Percentiles rank a stretch among this genome's conserved stretches.
phyloP scores from a whole-genome alignment of 176 grass and related monocot species.

The Ensete ventricosum region DNA sequence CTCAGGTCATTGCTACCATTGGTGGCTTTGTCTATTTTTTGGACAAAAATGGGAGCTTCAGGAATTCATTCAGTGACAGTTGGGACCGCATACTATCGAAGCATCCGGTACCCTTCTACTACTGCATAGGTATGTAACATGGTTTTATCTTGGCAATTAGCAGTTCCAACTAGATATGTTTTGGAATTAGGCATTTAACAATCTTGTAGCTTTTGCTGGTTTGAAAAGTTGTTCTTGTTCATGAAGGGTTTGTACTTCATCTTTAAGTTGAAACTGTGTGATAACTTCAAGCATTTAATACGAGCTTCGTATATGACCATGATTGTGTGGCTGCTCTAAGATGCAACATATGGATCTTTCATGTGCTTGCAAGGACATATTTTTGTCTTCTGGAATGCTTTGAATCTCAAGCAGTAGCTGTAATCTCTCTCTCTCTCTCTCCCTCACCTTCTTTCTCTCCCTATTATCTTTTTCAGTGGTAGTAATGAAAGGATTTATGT shows the following conservation, averaged over 20 bases:
- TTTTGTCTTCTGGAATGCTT: too few species aligned
- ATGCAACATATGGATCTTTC: not conserved
- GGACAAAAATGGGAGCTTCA: conserved; percentile 80
- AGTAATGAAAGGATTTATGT: not conserved
- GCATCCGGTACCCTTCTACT: conserved; percentile 94
- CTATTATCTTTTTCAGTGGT: too few species aligned
- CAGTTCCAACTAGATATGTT: not conserved
- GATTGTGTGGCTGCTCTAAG: not conserved
- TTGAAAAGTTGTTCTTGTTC: not conserved
- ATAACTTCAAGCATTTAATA: not conserved
- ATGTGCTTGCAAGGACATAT: not conserved
- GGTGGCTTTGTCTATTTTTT: conserved; percentile 76
- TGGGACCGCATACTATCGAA: conserved; percentile 93
- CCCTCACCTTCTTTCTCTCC: too few species aligned
- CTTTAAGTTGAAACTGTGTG: not conserved
- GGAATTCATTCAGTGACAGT: conserved; percentile 83
- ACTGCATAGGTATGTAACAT: conserved; percentile 67
- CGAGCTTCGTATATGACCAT: not conserved
- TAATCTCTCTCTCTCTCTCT: too few species aligned
- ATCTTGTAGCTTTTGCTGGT: too few species aligned
- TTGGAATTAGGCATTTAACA: not conserved
- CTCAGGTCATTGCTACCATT: conserved; percentile 74
- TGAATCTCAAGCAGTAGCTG: too few species aligned
- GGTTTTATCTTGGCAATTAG: not conserved
- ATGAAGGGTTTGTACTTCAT: not conserved